These are phyloP conservation scores for Rutstroemia sp. DNA, from an alignment of 2,329 filamentous ascomycete genomes.

Conservation along the genomic window DNA sequence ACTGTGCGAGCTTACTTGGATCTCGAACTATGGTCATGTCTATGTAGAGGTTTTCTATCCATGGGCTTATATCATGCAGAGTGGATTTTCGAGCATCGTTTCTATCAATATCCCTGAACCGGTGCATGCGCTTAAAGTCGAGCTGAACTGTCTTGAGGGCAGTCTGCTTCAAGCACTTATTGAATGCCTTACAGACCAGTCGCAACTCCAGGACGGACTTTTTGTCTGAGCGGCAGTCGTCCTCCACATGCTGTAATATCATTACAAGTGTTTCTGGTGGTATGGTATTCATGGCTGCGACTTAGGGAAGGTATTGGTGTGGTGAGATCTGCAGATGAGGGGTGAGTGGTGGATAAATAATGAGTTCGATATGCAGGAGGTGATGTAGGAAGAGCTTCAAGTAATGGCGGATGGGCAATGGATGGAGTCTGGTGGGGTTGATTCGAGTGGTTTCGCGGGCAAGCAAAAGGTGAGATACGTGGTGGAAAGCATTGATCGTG, in stretches of 20 bases:
- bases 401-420: too few species aligned
- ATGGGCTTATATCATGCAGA: conserved; percentile 33
- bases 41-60: conserved; percentile 43
- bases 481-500: background rate
- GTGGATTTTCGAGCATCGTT: conserved; percentile 31
- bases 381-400: background rate
- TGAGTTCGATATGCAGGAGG: background rate
- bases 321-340: background rate
- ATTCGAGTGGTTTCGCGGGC: background rate
- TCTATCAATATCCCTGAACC: background rate
- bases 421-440: too few species aligned
- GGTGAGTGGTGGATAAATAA: background rate
- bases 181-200: conserved; percentile 42
- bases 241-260: conserved; percentile 38
- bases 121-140: conserved; percentile 41
- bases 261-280: conserved; percentile 41
- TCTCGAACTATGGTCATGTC: conserved; percentile 47
- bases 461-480: background rate
- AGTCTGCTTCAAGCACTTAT: conserved; percentile 39
- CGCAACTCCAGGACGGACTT: conserved; percentile 39
- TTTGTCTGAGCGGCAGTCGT: conserved; percentile 34
- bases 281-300: conserved; percentile 35
- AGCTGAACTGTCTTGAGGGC: conserved; percentile 41
- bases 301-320: background rate
- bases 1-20: conserved; percentile 32